Evolutionary conservation across 2,329 filamentous ascomycete species (phyloP).

Genomic region (Ophiostoma perfectum): DNA sequence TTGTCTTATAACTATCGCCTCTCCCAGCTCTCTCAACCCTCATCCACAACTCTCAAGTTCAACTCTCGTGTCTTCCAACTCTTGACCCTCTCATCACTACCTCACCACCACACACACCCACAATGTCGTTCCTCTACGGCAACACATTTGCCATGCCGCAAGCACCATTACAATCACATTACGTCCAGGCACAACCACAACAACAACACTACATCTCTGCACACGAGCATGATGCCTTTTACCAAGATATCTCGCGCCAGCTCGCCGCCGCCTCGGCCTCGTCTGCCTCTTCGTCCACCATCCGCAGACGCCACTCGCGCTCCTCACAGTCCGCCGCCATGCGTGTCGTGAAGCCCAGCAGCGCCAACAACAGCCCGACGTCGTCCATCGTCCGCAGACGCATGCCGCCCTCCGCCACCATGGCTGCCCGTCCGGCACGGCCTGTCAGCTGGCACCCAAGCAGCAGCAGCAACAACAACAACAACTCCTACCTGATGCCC

Average conservation of each 20-base stretch:
- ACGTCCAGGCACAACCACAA: constrained; percentile 6
- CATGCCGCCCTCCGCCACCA: constrained; percentile 39
- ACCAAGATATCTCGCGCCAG: constrained; percentile 50
- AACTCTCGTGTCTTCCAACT: not conserved
- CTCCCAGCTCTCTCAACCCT: not conserved
- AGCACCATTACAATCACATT: not conserved
- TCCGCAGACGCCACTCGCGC: constrained; percentile 43
- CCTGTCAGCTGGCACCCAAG: constrained; percentile 71
- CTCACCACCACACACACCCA: constrained; percentile 10
- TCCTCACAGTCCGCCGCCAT: constrained; percentile 46
- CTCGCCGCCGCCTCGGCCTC: constrained; percentile 32
- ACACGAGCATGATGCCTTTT: constrained; percentile 37
- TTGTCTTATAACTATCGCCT: not conserved
- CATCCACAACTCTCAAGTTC: not conserved
- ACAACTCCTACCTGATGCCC: constrained; percentile 35
- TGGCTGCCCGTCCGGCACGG: constrained; percentile 38
- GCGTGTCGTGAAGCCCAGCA: constrained; percentile 57
- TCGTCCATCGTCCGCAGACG: constrained; percentile 48
- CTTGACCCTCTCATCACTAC: not conserved
- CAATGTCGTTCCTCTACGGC: constrained; percentile 28
- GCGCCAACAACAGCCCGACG: constrained; percentile 62
- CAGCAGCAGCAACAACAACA: constrained; percentile 35
- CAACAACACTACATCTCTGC: constrained; percentile 5
- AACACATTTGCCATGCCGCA: constrained; percentile 32
- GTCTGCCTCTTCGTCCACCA: constrained; percentile 33